A percentile compares a stretch with the other conserved stretches of the same genome.
Evolutionary conservation across 371 early-diverging fungal genomes (phyloP).

Genomic region (Mucor mucedo): DNA sequence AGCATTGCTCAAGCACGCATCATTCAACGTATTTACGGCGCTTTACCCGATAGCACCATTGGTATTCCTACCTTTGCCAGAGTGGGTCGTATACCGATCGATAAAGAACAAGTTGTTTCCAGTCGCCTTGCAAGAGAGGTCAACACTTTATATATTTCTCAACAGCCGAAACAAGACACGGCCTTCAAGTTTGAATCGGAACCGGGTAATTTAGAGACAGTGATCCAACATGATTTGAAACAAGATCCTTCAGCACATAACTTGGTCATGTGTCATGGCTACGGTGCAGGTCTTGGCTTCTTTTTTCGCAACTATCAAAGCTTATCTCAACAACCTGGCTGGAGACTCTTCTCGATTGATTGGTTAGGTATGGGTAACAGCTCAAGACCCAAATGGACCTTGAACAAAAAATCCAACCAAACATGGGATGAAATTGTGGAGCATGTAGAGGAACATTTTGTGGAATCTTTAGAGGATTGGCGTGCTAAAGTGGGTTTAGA

Average conservation of each 20-base stretch:
- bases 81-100: conserved; percentile 51
- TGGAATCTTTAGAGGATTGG: conserved; percentile 93
- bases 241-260: conserved; percentile 28
- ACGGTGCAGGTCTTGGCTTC: conserved; percentile 89
- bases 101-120: conserved; percentile 35
- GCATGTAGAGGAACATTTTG: conserved; percentile 82
- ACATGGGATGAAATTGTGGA: conserved; percentile 57
- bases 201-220: conserved; percentile 28
- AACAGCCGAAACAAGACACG: conserved; percentile 23
- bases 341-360: conserved; percentile 80
- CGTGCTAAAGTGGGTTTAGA: conserved; percentile 76
- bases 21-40: conserved; percentile 47
- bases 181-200: conserved; percentile 37
- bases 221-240: conserved; percentile 13
- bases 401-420: conserved; percentile 37
- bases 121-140: conserved; percentile 29
- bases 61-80: conserved; percentile 33
- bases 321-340: conserved; percentile 69
- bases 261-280: conserved; percentile 91
- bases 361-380: conserved; percentile 91
- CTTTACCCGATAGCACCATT: conserved; percentile 32
- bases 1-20: conserved; percentile 55
- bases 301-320: conserved; percentile 84
- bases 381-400: conserved; percentile 73
- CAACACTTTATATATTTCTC: conserved; percentile 41